These are phyloP conservation scores for Isabelozyma heimii DNA, from an alignment of 805 yeast species.

Conservation along the genomic window DNA sequence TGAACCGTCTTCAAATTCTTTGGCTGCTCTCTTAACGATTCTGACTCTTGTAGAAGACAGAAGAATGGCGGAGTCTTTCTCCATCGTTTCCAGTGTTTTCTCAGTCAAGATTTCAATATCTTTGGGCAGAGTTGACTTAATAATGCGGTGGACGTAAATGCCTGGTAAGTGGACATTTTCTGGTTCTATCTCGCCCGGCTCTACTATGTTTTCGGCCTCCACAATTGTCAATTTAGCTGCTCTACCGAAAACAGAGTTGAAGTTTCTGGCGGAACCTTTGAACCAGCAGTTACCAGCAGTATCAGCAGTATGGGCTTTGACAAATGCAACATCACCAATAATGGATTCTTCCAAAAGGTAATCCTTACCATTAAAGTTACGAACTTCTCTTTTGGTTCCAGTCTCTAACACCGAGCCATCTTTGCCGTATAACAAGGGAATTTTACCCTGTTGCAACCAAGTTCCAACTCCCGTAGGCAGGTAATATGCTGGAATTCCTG, in stretches of 20 bases:
- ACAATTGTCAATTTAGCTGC: conserved; percentile 45
- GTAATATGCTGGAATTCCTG: conserved; percentile 51
- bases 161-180: conserved; percentile 48
- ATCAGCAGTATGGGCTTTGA: conserved; percentile 49
- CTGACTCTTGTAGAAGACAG: conserved; percentile 18
- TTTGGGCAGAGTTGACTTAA: conserved; percentile 42
- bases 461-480: conserved; percentile 51
- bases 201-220: conserved; percentile 50
- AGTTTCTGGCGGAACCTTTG: conserved; percentile 45
- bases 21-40: conserved; percentile 44
- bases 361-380: conserved; percentile 41
- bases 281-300: conserved; percentile 48
- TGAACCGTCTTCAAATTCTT: conserved; percentile 43
- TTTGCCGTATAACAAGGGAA: conserved; percentile 40
- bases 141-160: conserved; percentile 38
- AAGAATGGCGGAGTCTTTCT: not conserved
- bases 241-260: conserved; percentile 44
- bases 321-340: conserved; percentile 46
- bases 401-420: conserved; percentile 33
- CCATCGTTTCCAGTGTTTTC: conserved; percentile 2
- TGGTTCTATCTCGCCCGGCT: conserved; percentile 42
- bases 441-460: conserved; percentile 47
- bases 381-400: conserved; percentile 37
- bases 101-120: conserved; percentile 37
- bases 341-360: conserved; percentile 44